These are phyloP conservation scores for Microdochium bolleyi DNA, from an alignment of 2,329 filamentous ascomycete genomes.

Conservation along the genomic window DNA sequence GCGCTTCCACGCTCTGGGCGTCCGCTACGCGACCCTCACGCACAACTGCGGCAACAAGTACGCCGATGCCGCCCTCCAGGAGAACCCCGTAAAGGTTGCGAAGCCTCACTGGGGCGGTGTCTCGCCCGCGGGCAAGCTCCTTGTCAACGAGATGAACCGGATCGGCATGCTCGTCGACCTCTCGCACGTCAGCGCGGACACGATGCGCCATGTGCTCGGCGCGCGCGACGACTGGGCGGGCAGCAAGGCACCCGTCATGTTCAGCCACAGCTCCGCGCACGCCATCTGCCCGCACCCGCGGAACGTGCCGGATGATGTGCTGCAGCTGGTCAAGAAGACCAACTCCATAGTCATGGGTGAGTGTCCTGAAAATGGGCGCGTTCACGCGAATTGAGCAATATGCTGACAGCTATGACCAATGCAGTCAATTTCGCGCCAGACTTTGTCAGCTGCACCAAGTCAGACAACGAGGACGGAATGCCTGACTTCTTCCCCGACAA, in stretches of 20 bases:
- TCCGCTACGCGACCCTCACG: constrained; percentile 80
- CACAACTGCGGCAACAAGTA: constrained; percentile 92
- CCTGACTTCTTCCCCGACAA: constrained; percentile 61
- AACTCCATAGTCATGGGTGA: constrained; percentile 69
- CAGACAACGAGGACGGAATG: constrained; percentile 51
- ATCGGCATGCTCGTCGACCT: constrained; percentile 92
- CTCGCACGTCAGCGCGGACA: constrained; percentile 67
- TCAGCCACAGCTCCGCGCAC: constrained; percentile 78
- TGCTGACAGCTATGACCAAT: neutral
- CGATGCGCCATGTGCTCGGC: constrained; percentile 76
- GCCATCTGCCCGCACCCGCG: constrained; percentile 78
- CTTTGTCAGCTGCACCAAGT: constrained; percentile 69
- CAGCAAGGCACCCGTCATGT: constrained; percentile 76
- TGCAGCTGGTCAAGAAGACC: constrained; percentile 65
- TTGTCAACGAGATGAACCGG: constrained; percentile 87
- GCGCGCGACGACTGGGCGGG: constrained; percentile 55
- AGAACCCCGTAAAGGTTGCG: constrained; percentile 40
- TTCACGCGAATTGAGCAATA: neutral
- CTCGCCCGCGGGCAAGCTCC: constrained; percentile 56
- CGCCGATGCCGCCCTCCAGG: constrained; percentile 71
- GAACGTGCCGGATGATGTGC: constrained; percentile 80
- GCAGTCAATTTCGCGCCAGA: constrained; percentile 72
- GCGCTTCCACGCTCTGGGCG: constrained; percentile 68
- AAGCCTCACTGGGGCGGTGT: constrained; percentile 63
- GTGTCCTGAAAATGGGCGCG: neutral